Conservation (phyloP, 169 alveolate species). For the Plasmodium adleri region DNA sequence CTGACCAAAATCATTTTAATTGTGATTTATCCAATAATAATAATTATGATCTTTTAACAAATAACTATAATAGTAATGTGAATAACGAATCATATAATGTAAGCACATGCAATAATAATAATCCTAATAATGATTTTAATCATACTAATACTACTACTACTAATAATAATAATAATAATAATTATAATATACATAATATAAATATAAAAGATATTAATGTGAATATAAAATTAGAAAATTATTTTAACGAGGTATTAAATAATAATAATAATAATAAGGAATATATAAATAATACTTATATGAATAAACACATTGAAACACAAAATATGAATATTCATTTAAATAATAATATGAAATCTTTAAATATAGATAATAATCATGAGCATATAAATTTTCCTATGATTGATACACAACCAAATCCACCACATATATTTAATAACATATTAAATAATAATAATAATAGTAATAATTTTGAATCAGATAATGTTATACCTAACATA, state of each 20-base stretch:
- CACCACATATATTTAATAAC: not conserved
- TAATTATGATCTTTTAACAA: no score
- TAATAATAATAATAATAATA: conserved; percentile 10
- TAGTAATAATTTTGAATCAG: not conserved
- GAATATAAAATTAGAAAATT: conserved; percentile 22
- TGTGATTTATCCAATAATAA: no score
- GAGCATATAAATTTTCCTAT: not conserved
- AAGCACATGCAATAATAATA: not conserved
- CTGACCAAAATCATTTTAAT: no score
- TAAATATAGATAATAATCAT: not conserved
- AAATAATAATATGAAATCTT: not conserved
- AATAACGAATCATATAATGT: no score
- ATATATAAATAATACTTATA: not conserved
- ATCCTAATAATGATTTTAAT: conserved; percentile 11
- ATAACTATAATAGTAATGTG: no score
- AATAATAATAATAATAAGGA: conserved; percentile 15
- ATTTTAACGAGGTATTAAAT: conserved; percentile 24
- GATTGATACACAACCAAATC: not conserved
- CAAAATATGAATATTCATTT: not conserved
- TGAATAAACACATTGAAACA: not conserved
- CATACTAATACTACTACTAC: not conserved
- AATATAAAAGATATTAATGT: conserved; percentile 23
- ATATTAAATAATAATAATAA: not conserved
- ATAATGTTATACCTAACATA: not conserved
- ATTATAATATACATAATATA: conserved; percentile 16